These are phyloP conservation scores for Cryptosporidium parvum DNA, from an alignment of 169 alveolate genomes.

Conservation along the genomic window DNA sequence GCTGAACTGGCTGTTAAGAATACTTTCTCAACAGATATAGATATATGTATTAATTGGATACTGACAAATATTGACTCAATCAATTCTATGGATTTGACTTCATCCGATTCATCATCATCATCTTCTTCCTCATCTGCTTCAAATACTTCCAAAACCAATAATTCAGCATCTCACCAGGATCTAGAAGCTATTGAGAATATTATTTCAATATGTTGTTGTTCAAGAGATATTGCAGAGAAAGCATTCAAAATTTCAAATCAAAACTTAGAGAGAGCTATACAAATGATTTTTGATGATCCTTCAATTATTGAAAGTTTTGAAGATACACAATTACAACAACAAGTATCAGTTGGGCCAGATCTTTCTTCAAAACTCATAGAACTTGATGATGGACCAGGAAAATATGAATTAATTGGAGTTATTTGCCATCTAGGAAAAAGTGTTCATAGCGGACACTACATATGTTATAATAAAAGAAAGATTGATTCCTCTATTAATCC, in stretches of 20 bases:
- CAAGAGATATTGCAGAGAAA: constrained; percentile 19
- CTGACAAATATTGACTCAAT: constrained; percentile 74
- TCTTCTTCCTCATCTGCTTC: neutral
- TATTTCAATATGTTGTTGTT: constrained; percentile 51
- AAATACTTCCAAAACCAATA: neutral
- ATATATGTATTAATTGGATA: constrained; percentile 81
- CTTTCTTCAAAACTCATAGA: neutral
- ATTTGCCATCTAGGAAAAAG: constrained; percentile 89
- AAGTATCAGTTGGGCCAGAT: neutral
- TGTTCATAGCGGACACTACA: constrained; percentile 89
- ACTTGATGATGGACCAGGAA: constrained; percentile 74
- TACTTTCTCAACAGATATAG: constrained; percentile 74
- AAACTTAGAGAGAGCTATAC: constrained; percentile 48
- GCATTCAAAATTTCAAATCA: constrained; percentile 18
- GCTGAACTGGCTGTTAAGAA: constrained; percentile 29
- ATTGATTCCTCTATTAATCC: neutral
- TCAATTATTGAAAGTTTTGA: constrained; percentile 18
- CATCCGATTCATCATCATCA: neutral
- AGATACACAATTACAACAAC: neutral
- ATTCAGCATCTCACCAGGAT: neutral
- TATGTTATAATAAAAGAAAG: constrained; percentile 82
- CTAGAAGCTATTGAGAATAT: constrained; percentile 19
- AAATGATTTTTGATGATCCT: constrained; percentile 62
- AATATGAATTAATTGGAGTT: constrained; percentile 85
- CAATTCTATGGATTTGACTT: neutral